Base-by-base conservation (phyloP, 768 basidiomycete species). In the Clavaria fumosa region DNA sequence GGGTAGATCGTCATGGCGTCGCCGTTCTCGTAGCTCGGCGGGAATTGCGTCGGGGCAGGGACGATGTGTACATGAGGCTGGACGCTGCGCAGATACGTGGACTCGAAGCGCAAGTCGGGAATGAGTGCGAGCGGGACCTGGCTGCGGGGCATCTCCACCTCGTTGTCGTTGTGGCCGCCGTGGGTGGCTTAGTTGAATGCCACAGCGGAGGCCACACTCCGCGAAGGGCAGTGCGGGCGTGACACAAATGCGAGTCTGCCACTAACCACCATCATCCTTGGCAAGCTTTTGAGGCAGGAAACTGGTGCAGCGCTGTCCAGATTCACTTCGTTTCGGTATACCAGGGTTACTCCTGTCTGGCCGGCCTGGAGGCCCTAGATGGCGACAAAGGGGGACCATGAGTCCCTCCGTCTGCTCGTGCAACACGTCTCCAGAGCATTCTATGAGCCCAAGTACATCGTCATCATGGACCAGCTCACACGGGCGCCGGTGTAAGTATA, bases 341-440 rank as follows among this genome's bases (percentile, higher is more conserved):
- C n/a, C n/a, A n/a, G n/a, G n/a, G n/a, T n/a, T n/a, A n/a, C 26
- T 28, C 9, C 14, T 28, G 9, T 28, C 14, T 28, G 26, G 26
- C 26, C 26, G 26, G 15, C n/a, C 19, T 34, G 33, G 14, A 11
- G 33, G 33, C 19, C n/a, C 11, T 35, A 37, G 17, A 76, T 77
- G 73, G 63, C 74, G 37, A 76, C 70, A 34, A 78, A 79, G 53
- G 82, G 83, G 53, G 82, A 84, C 51, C 73, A 78, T 60, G 81
- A 84, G 56, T 74, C 71, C 2, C 75, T 90, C 39, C 78, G 76
- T 55, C 72, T 77, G 42, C 78, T 99, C 48, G 85, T 95, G 46
- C 89, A 95, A 55, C 80, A 86, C 62, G 88, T 93, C 53, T 75
- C 80, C 32, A 75, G 93, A 50, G 78, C 82, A 23, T 97, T 99